phyloP scores from a whole-genome alignment of 495 filamentous ascomycete genomes.

The Penicillium pulvis region DNA sequence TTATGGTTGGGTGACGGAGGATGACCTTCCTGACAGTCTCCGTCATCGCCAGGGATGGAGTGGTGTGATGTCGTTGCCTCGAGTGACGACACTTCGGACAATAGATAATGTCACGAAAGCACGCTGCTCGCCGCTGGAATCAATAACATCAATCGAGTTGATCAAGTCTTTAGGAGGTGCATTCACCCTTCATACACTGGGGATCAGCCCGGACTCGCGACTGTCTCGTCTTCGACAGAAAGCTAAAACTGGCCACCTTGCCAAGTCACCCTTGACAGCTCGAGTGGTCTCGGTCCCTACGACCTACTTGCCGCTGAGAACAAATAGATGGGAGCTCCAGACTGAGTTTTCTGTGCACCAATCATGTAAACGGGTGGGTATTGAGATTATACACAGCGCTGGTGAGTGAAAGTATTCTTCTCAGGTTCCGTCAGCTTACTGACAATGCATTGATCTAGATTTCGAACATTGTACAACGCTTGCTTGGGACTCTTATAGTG shows the following conservation, averaged over 20 bases:
- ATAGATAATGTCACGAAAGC: conserved; percentile 31
- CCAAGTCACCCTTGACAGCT: conserved; percentile 1
- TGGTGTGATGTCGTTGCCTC: conserved; percentile 40
- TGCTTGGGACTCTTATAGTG: conserved; percentile 29
- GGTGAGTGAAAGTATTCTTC: conserved; percentile 20
- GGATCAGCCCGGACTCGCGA: conserved; percentile 33
- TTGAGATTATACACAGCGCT: conserved; percentile 31
- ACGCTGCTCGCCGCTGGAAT: conserved; percentile 27
- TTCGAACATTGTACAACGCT: conserved; percentile 27
- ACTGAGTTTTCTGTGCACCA: conserved; percentile 30
- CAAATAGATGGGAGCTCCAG: conserved; percentile 36
- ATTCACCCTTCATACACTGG: conserved; percentile 39
- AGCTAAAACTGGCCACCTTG: conserved; percentile 14
- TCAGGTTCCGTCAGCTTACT: not conserved
- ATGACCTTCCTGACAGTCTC: conserved; percentile 37
- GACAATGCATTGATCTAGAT: conserved; percentile 11
- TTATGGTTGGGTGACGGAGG: conserved; percentile 43
- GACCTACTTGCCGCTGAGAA: conserved; percentile 19
- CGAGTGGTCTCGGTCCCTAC: not conserved
- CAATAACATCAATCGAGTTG: conserved; percentile 39
- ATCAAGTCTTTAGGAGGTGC: conserved; percentile 19
- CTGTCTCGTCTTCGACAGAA: conserved; percentile 28
- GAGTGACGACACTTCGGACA: conserved; percentile 29
- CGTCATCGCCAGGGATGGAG: conserved; percentile 45
- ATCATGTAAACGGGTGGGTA: conserved; percentile 31